phyloP scores from a whole-genome alignment of 1,284 basidiomycete genomes.

The Cutaneotrichosporon spelunceum region DNA sequence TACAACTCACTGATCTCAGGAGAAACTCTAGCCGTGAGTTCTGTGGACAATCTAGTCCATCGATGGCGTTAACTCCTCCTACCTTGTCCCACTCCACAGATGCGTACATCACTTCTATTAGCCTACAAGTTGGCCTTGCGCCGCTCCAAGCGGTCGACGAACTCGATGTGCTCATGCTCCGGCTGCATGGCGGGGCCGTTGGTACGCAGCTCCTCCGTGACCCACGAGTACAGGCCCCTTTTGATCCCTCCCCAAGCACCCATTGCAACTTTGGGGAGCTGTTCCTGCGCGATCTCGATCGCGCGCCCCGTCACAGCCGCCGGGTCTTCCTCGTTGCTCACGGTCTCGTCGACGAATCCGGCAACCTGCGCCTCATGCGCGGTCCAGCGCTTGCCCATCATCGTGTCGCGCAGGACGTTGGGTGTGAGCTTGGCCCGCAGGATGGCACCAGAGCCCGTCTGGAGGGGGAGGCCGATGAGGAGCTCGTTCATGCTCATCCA shows the following conservation, averaged over 20 bases:
- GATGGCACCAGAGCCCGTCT: conserved; percentile 57
- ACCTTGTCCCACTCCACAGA: too few species aligned
- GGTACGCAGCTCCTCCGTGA: conserved; percentile 46
- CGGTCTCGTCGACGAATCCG: conserved; percentile 73
- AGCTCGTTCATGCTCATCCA: conserved; percentile 95
- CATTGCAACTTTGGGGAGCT: conserved; percentile 50
- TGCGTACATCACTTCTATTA: not conserved
- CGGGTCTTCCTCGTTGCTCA: conserved; percentile 49
- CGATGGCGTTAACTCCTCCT: too few species aligned
- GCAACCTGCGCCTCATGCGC: conserved; percentile 65
- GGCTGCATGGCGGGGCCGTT: not conserved
- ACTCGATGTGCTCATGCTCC: not conserved
- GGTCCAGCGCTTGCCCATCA: conserved; percentile 76
- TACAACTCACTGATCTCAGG: too few species aligned
- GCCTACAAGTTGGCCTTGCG: not conserved
- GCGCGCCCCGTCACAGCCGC: conserved; percentile 59
- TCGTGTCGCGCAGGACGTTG: conserved; percentile 63
- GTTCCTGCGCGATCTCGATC: conserved; percentile 47
- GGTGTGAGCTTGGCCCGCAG: conserved; percentile 32
- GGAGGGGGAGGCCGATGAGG: conserved; percentile 63
- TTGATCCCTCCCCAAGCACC: conserved; percentile 58
- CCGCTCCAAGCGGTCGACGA: conserved; percentile 1
- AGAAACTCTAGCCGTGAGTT: not conserved
- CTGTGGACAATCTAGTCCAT: not conserved
- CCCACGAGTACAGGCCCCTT: conserved; percentile 48